Conservation (phyloP, 768 basidiomycete species). For the Leccinum pellstonianum region DNA sequence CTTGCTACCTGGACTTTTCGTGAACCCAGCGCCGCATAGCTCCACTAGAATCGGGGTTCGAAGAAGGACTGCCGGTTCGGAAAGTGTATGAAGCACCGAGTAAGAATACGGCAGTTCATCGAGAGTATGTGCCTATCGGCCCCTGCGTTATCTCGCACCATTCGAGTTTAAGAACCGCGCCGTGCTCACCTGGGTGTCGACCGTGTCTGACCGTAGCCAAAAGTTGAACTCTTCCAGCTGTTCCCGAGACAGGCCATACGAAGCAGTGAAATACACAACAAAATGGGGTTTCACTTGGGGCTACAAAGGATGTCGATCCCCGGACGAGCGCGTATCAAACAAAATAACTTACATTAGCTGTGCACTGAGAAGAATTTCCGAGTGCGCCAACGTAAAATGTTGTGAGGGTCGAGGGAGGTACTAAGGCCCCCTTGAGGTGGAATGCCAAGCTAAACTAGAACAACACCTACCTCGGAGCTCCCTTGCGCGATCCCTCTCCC, state of each 20-base stretch:
- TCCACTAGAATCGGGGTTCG: conserved; percentile 65
- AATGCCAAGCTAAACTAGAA: not conserved
- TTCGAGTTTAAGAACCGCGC: not conserved
- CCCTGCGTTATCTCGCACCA: not conserved
- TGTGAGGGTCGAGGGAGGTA: conserved; percentile 68
- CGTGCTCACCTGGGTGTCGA: conserved; percentile 23
- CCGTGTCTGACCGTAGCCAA: conserved; percentile 40
- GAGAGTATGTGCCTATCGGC: not conserved
- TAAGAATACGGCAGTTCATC: conserved; percentile 54
- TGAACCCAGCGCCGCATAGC: conserved; percentile 81
- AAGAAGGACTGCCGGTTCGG: conserved; percentile 56
- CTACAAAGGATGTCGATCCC: conserved; percentile 29
- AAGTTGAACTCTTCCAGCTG: conserved; percentile 75
- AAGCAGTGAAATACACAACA: conserved; percentile 69
- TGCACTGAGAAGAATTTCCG: conserved; percentile 46
- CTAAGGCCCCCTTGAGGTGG: conserved; percentile 35
- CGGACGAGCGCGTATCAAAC: not conserved
- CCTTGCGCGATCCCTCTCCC: conserved; percentile 77
- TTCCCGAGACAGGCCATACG: conserved; percentile 69
- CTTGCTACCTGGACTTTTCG: conserved; percentile 56
- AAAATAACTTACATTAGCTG: conserved; percentile 36
- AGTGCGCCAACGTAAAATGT: conserved; percentile 79
- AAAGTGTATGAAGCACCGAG: conserved; percentile 45
- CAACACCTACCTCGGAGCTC: conserved; percentile 62
- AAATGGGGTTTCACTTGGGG: conserved; percentile 54